These are phyloP conservation scores for Usnea hakonensis DNA, from an alignment of 495 filamentous ascomycete species.

Conservation along the genomic window DNA sequence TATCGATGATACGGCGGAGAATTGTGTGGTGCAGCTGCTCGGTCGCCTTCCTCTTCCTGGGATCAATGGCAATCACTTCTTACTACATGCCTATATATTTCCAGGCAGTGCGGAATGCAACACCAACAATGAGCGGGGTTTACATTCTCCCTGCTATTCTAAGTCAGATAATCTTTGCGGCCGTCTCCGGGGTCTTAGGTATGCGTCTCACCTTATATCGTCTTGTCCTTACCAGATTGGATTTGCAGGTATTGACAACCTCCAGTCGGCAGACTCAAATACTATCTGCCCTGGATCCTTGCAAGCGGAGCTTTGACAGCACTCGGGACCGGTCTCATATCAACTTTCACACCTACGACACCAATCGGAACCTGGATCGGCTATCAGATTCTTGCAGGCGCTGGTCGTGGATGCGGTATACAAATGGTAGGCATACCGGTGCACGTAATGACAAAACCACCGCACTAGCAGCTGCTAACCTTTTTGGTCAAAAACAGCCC, in stretches of 20 bases:
- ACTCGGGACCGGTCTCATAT: slow-evolving; percentile 44
- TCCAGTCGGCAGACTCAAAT: slow-evolving; percentile 37
- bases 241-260: slow-evolving; percentile 13
- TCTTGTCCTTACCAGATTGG: not conserved
- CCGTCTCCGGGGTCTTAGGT: slow-evolving; percentile 39
- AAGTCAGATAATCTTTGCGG: slow-evolving; percentile 39
- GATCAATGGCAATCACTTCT: slow-evolving; percentile 17
- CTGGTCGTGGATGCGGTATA: slow-evolving; percentile 43
- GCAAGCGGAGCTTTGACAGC: slow-evolving; percentile 24
- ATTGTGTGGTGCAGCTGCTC: slow-evolving; percentile 32
- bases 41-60: slow-evolving; percentile 24
- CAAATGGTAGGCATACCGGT: slow-evolving; percentile 31
- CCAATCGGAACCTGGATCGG: slow-evolving; percentile 44
- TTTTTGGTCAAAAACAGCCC: slow-evolving; percentile 24
- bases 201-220: slow-evolving; percentile 1
- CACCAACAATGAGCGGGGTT: slow-evolving; percentile 33
- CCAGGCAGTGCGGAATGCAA: slow-evolving; percentile 29
- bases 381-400: slow-evolving; percentile 50
- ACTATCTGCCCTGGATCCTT: slow-evolving; percentile 44
- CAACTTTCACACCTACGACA: slow-evolving; percentile 40
- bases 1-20: slow-evolving; percentile 28
- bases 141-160: slow-evolving; percentile 41
- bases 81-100: slow-evolving; percentile 41
- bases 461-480: slow-evolving; percentile 10
- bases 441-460: slow-evolving; percentile 29